These are phyloP conservation scores for Trametes versicolor DNA, from an alignment of 1,284 basidiomycete genomes.

Conservation along the genomic window DNA sequence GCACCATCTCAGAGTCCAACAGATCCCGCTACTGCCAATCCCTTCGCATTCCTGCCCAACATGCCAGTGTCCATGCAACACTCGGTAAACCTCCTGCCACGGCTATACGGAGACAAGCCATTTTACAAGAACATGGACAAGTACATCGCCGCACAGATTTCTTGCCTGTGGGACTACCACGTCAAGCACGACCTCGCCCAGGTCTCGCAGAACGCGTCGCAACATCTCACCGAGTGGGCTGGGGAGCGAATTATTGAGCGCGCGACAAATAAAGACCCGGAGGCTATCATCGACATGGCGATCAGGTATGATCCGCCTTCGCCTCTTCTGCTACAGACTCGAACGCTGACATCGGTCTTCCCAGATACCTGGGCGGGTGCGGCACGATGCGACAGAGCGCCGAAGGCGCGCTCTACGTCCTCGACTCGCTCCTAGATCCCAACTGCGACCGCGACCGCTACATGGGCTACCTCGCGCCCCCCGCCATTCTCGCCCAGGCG, in stretches of 20 bases:
- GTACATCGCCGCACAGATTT: background rate
- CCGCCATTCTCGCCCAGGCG: conserved; percentile 14
- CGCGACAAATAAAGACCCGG: conserved; percentile 11
- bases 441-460: conserved; percentile 1
- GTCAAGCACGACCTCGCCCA: conserved; percentile 11
- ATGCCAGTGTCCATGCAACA: conserved; percentile 1
- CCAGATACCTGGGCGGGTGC: conserved; percentile 26
- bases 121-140: background rate
- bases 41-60: conserved; percentile 19
- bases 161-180: conserved; percentile 14
- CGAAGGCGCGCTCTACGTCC: conserved; percentile 25
- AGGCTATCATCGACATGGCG: conserved; percentile 23
- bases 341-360: too few species aligned
- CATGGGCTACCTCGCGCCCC: conserved; percentile 7
- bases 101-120: background rate
- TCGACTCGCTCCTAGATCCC: conserved; percentile 22
- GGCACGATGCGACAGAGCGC: conserved; percentile 9
- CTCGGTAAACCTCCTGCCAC: background rate
- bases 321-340: background rate
- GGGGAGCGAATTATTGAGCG: conserved; percentile 10
- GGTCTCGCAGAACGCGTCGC: conserved; percentile 7
- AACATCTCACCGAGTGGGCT: conserved; percentile 10
- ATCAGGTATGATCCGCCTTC: conserved; percentile 11
- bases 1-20: background rate
- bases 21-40: conserved; percentile 7